These are phyloP conservation scores for Eleusine coracana DNA, from an alignment of 176 grass and related monocot species.

Conservation along the genomic window DNA sequence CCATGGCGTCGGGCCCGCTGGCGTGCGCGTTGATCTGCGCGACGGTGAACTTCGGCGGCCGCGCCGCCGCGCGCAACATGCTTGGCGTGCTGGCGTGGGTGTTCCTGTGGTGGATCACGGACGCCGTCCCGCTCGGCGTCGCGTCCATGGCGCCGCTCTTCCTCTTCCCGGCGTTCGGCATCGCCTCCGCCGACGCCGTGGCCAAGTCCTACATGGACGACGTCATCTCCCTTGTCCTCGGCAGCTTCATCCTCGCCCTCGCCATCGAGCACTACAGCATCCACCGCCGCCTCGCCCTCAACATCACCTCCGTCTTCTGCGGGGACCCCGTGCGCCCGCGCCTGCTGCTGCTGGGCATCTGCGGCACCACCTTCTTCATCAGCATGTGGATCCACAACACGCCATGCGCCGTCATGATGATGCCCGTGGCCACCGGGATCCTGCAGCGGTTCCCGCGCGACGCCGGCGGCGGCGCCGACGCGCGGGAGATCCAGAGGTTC, in stretches of 20 bases:
- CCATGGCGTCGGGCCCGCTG: slow-evolving; percentile 58
- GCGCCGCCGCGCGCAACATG: slow-evolving; percentile 71
- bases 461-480: neutral
- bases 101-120: slow-evolving; percentile 95
- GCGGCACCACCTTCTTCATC: slow-evolving; percentile 66
- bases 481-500: slow-evolving; percentile 50
- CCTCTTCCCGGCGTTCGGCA: slow-evolving; percentile 76
- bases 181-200: slow-evolving; percentile 64
- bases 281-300: slow-evolving; percentile 86
- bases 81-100: slow-evolving; percentile 79
- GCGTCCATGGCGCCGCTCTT: slow-evolving; percentile 93
- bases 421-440: slow-evolving; percentile 78
- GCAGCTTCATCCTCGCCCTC: slow-evolving; percentile 95
- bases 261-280: slow-evolving; percentile 92
- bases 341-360: slow-evolving; percentile 80
- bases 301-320: slow-evolving; percentile 71
- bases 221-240: slow-evolving; percentile 91
- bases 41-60: slow-evolving; percentile 50
- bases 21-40: slow-evolving; percentile 51
- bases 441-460: slow-evolving; percentile 70
- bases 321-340: slow-evolving; percentile 75
- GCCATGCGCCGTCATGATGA: slow-evolving; percentile 84
- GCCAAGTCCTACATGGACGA: slow-evolving; percentile 87
- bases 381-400: slow-evolving; percentile 99
- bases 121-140: slow-evolving; percentile 78